Evolutionary conservation across 164 flowering plant species (phyloP), one percentile per base, ranked within the genome.

Genomic region (Warburgia ugandensis): DNA sequence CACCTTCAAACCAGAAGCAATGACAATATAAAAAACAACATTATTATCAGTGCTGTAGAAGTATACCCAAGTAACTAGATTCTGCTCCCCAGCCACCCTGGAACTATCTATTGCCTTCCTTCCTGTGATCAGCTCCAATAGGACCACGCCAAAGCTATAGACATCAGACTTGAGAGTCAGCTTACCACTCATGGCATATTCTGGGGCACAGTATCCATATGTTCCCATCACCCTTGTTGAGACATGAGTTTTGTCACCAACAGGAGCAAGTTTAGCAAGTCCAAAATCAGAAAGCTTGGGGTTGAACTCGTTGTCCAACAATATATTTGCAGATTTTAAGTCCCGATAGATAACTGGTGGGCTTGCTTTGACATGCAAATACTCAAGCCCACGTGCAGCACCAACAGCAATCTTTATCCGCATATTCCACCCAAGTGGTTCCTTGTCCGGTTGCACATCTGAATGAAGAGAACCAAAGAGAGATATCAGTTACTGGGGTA

Each of bases 211-310:
- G 55, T 83, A 83, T 6, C 91, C 91, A 56, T 83, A 80, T 3
- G 91, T 83, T 31, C 91, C 91, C 86, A 80, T 80, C 40, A 80
- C 86, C 62, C 86, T 63, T 20, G 84, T 80, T 29, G 91, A 83
- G 42, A 83, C 90, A 62, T 83, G 90, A 29, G 90, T 80, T 2
- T 76, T 76, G 67, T 74, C 84, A 46, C 89, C 95, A 53, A 83
- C 89, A 35, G 95, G 95, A 16, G 86, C 95, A 57, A 86, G 54
- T 62, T 83, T 86, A 40, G 92, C 95, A 16, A 86, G 83, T 35
- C 96, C 96, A 61, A 86, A 86, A 62, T 84, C 92, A 32, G 96
- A 86, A 26, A 86, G 85, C 59, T 74, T 86, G 19, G 89, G 79
- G 45, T 73, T 60, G 55, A 84, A 86, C 23, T 86, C 80, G 50